These are phyloP conservation scores for Ceraceosorus guamensis DNA, from an alignment of 1,284 basidiomycete species.

Conservation along the genomic window DNA sequence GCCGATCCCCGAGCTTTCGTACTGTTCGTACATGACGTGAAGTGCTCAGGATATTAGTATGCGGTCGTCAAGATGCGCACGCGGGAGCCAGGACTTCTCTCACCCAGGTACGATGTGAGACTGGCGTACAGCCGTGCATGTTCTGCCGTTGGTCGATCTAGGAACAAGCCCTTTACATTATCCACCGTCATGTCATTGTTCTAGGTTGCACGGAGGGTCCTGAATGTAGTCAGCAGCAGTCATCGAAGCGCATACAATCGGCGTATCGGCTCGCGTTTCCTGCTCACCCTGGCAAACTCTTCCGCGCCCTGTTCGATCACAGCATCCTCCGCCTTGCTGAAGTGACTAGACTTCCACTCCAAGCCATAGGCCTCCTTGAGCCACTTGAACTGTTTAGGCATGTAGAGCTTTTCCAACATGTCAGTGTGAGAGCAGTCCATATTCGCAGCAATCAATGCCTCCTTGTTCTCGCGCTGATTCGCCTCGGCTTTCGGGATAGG, in stretches of 20 bases:
- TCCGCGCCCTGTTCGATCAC: background rate
- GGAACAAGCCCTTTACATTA: background rate
- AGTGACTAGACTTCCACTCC: background rate
- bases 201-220: background rate
- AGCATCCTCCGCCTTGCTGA: conserved; percentile 5
- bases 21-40: background rate
- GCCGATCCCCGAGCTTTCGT: background rate
- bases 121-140: background rate
- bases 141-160: background rate
- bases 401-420: conserved; percentile 8
- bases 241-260: background rate
- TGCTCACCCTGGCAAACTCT: background rate
- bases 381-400: conserved; percentile 10
- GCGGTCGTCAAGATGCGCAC: background rate
- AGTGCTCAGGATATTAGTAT: background rate
- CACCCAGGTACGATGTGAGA: background rate
- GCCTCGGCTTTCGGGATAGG: background rate
- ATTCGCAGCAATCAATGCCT: conserved; percentile 4
- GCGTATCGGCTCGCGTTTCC: no score
- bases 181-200: background rate
- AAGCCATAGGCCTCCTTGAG: conserved; percentile 8
- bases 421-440: conserved; percentile 3
- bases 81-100: background rate
- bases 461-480: background rate
- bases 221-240: conserved; percentile 1